phyloP scores from a whole-genome alignment of 1,284 basidiomycete genomes.

The Ustilago xerochloae region DNA sequence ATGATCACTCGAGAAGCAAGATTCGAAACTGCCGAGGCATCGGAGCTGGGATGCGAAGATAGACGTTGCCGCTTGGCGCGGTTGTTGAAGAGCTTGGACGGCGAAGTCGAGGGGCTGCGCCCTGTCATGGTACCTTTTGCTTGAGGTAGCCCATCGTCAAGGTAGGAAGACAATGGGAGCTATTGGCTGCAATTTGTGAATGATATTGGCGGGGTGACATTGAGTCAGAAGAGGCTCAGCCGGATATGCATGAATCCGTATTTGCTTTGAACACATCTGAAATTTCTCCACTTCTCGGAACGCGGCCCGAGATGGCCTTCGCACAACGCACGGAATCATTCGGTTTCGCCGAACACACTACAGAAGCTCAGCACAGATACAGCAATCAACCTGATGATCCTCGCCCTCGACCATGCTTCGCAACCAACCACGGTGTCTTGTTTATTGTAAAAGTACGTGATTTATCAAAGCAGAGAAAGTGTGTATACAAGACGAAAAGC shows the following conservation, averaged over 20 bases:
- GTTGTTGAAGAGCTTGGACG: conserved; percentile 8
- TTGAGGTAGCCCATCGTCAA: conserved; percentile 9
- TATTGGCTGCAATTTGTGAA: background rate
- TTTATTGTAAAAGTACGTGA: conserved; percentile 3
- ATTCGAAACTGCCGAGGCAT: background rate
- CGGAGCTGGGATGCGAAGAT: background rate
- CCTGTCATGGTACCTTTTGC: conserved; percentile 32
- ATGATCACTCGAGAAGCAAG: conserved; percentile 40
- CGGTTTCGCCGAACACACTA: background rate
- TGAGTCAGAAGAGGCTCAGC: conserved; percentile 1
- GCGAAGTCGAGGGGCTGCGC: conserved; percentile 30
- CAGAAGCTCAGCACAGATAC: too few relatives aligned
- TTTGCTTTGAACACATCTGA: conserved; percentile 2
- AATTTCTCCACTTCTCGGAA: conserved; percentile 28
- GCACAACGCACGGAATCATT: too few relatives aligned
- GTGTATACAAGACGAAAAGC: conserved; percentile 4
- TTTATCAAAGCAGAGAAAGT: conserved; percentile 2
- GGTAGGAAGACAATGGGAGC: background rate
- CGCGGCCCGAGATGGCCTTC: conserved; percentile 2
- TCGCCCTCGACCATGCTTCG: too few relatives aligned
- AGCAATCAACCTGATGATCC: too few relatives aligned
- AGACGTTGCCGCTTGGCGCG: conserved; percentile 18
- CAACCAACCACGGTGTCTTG: background rate
- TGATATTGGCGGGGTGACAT: background rate
- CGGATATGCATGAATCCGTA: background rate